These are phyloP conservation scores for Huntiella abstrusa DNA, from an alignment of 2,329 filamentous ascomycete genomes.

Conservation along the genomic window DNA sequence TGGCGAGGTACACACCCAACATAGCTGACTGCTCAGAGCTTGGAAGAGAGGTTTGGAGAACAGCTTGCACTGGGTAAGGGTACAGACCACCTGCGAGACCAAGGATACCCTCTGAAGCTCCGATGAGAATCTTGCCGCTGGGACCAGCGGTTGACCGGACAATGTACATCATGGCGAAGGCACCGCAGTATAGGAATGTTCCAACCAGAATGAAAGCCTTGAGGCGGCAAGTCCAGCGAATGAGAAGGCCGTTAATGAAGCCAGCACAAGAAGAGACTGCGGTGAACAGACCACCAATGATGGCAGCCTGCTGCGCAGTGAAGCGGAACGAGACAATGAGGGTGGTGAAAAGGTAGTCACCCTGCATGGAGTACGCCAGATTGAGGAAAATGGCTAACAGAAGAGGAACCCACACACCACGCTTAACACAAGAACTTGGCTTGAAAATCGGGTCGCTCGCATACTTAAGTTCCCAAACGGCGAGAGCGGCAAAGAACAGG, in stretches of 20 bases:
- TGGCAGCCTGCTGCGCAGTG: slow-evolving; percentile 33
- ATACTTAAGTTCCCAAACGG: slow-evolving; percentile 26
- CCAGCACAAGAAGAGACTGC: slow-evolving; percentile 38
- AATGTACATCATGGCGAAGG: slow-evolving; percentile 43
- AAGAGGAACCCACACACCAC: slow-evolving; percentile 43
- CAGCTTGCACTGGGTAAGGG: slow-evolving; percentile 28
- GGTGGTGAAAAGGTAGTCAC: slow-evolving; percentile 44
- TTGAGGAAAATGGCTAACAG: slow-evolving; percentile 37
- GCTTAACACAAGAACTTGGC: slow-evolving; percentile 21
- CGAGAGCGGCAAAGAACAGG: slow-evolving; percentile 29
- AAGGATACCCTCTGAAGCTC: slow-evolving; percentile 33
- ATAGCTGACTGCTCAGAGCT: slow-evolving; percentile 42
- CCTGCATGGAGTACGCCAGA: slow-evolving; percentile 43
- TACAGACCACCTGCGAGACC: slow-evolving; percentile 47
- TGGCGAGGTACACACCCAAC: slow-evolving; percentile 41
- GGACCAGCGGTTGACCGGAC: slow-evolving; percentile 33
- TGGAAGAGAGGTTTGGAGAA: slow-evolving; percentile 22
- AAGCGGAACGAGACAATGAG: slow-evolving; percentile 43
- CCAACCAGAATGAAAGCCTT: slow-evolving; percentile 45
- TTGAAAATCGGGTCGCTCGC: slow-evolving; percentile 31
- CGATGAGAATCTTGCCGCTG: slow-evolving; percentile 18
- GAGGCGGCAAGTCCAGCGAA: slow-evolving; percentile 36
- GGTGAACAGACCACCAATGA: slow-evolving; percentile 39
- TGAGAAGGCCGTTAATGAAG: slow-evolving; percentile 33
- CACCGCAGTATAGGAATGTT: slow-evolving; percentile 40